phyloP scores from a whole-genome alignment of 2,329 filamentous ascomycete species.

The Neurospora sp. region DNA sequence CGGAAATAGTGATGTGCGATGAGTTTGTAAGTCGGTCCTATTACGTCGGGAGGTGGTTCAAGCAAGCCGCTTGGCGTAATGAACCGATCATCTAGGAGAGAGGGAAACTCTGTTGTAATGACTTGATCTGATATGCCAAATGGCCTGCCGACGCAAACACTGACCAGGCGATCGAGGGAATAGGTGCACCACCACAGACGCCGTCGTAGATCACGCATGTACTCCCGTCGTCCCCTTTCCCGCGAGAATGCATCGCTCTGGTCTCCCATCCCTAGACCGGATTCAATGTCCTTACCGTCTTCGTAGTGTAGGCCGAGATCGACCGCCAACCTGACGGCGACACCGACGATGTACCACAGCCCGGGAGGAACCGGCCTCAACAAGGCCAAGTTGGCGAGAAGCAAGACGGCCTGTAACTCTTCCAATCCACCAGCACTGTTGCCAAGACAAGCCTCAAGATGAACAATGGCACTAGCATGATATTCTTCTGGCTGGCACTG shows the following conservation, averaged over 20 bases:
- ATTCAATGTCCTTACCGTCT: conserved; percentile 59
- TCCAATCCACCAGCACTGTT: conserved; percentile 83
- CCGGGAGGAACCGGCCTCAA: conserved; percentile 86
- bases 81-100: conserved; percentile 74
- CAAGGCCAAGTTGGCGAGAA: conserved; percentile 85
- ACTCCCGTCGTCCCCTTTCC: conserved; percentile 62
- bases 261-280: conserved; percentile 44
- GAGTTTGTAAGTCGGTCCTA: conserved; percentile 73
- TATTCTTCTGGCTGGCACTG: conserved; percentile 84
- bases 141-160: conserved; percentile 83
- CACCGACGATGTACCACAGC: conserved; percentile 94
- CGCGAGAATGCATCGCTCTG: conserved; percentile 26
- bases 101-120: conserved; percentile 91
- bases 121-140: conserved; percentile 95
- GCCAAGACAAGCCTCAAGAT: conserved; percentile 78
- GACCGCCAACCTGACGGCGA: conserved; percentile 80
- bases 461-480: conserved; percentile 86
- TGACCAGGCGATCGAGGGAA: conserved; percentile 87
- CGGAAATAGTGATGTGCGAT: conserved; percentile 90
- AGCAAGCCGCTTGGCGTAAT: conserved; percentile 73
- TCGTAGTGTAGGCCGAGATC: conserved; percentile 91
- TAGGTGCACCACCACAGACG: conserved; percentile 97
- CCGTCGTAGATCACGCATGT: conserved; percentile 74
- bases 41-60: conserved; percentile 44
- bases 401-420: conserved; percentile 83